Evolutionary conservation across 164 flowering plant species (phyloP).

Genomic region (Pachysandra terminalis): DNA sequence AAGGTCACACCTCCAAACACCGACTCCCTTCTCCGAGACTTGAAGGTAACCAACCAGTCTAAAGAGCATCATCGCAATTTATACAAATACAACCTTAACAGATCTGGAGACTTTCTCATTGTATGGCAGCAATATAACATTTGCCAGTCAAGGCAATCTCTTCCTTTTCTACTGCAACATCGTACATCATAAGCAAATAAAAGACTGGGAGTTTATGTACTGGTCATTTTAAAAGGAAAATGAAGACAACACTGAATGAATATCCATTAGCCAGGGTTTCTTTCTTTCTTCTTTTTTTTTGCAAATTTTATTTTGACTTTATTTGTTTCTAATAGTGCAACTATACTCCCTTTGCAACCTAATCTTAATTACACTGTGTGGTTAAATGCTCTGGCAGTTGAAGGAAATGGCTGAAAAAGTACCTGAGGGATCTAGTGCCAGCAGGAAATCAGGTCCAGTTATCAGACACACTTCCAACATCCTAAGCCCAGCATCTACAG

Average conservation of each 20-base stretch:
- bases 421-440: slow-evolving; percentile 26
- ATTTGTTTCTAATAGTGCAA: not conserved
- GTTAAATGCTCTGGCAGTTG: slow-evolving; percentile 41
- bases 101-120: not conserved
- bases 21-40: not conserved
- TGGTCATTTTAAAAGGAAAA: not conserved
- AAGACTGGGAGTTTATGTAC: not conserved
- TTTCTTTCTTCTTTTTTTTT: no score
- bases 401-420: slow-evolving; percentile 58
- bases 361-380: slow-evolving; percentile 3
- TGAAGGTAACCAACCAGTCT: not conserved
- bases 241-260: not conserved
- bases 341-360: not conserved
- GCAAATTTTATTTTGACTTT: no score
- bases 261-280: not conserved
- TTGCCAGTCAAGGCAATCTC: no score
- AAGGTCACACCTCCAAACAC: no score
- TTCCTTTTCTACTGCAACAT: no score
- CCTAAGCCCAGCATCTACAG: slow-evolving; percentile 16
- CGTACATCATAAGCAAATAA: not conserved
- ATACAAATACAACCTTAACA: not conserved
- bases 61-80: not conserved
- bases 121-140: no score
- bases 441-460: slow-evolving; percentile 15
- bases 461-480: slow-evolving; percentile 17